These are phyloP conservation scores for Porphyrellus cyaneotinctus DNA, from an alignment of 768 basidiomycete genomes.

Conservation along the genomic window DNA sequence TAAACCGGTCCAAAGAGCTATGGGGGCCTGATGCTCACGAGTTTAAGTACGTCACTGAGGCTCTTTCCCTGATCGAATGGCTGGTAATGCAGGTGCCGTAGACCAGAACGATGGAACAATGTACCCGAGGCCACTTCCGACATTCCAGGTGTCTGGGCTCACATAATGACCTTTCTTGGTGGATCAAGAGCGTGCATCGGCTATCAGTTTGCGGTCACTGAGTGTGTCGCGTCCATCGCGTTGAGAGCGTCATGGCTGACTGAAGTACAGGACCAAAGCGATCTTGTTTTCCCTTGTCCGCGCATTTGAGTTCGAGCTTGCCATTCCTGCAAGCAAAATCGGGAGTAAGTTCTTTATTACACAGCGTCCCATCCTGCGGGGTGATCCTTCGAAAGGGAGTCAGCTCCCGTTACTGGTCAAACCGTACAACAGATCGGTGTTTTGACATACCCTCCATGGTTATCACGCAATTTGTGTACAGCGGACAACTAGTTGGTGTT, in stretches of 20 bases:
- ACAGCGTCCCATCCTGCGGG: slow-evolving; percentile 40
- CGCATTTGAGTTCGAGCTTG: slow-evolving; percentile 49
- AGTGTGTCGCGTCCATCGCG: slow-evolving; percentile 33
- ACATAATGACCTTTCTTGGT: slow-evolving; percentile 61
- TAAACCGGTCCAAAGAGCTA: slow-evolving; percentile 50
- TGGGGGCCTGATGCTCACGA: slow-evolving; percentile 63
- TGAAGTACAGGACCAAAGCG: slow-evolving; percentile 34
- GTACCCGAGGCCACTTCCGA: slow-evolving; percentile 39
- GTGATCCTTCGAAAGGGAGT: slow-evolving; percentile 35
- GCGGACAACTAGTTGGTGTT: too few species aligned
- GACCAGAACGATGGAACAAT: slow-evolving; percentile 61
- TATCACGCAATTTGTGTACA: too few species aligned
- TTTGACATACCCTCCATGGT: too few species aligned
- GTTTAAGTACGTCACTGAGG: slow-evolving; percentile 44
- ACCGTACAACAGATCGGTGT: too few species aligned
- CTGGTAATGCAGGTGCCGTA: slow-evolving; percentile 20
- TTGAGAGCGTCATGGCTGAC: neutral
- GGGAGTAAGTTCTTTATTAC: slow-evolving; percentile 29
- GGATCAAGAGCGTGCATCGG: slow-evolving; percentile 67
- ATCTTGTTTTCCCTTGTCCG: slow-evolving; percentile 49
- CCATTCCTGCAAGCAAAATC: slow-evolving; percentile 44
- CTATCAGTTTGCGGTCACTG: slow-evolving; percentile 58
- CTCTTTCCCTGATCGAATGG: neutral
- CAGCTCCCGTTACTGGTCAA: slow-evolving; percentile 52
- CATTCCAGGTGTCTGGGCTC: slow-evolving; percentile 59